phyloP scores from a whole-genome alignment of 495 filamentous ascomycete genomes.

The Cladorrhinum samala region DNA sequence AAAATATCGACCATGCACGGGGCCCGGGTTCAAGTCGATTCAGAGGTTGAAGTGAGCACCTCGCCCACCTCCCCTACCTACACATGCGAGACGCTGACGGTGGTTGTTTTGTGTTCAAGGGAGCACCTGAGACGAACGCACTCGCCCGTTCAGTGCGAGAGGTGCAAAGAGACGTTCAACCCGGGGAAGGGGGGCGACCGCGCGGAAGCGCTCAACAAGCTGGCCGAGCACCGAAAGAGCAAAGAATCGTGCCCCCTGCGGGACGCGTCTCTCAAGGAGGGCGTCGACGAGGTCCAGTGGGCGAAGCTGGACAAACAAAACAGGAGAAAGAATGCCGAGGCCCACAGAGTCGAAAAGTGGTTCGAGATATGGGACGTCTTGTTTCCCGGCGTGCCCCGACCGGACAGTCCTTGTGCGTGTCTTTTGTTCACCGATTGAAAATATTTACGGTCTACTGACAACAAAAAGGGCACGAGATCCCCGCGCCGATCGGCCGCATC shows the following conservation, averaged over 20 bases:
- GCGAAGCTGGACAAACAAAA: constrained; percentile 24
- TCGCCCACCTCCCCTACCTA: background rate
- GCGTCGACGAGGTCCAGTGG: constrained; percentile 22
- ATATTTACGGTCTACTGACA: constrained; percentile 2
- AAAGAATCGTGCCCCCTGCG: constrained; percentile 13
- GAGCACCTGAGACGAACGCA: constrained; percentile 23
- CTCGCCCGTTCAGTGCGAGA: constrained; percentile 23
- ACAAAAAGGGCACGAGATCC: constrained; percentile 18
- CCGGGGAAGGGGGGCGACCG: constrained; percentile 14
- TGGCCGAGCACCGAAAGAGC: constrained; percentile 20
- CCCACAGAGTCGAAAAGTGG: constrained; percentile 23
- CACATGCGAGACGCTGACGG: background rate
- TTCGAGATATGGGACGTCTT: constrained; percentile 27
- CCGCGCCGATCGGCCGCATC: constrained; percentile 3
- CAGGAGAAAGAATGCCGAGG: constrained; percentile 22
- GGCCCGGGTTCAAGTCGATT: constrained; percentile 23
- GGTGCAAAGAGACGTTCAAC: constrained; percentile 20
- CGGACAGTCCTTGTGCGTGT: constrained; percentile 21
- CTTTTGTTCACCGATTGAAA: background rate
- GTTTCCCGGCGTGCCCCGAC: constrained; percentile 15
- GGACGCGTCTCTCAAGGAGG: constrained; percentile 18
- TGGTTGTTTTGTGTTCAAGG: too few species aligned
- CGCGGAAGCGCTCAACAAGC: constrained; percentile 13
- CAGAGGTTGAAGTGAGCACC: constrained; percentile 21
- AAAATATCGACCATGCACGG: constrained; percentile 19